Evolutionary conservation across 169 alveolate species (phyloP), one percentile per base, ranked within the genome.

Genomic region (Eimeria acervulina): DNA sequence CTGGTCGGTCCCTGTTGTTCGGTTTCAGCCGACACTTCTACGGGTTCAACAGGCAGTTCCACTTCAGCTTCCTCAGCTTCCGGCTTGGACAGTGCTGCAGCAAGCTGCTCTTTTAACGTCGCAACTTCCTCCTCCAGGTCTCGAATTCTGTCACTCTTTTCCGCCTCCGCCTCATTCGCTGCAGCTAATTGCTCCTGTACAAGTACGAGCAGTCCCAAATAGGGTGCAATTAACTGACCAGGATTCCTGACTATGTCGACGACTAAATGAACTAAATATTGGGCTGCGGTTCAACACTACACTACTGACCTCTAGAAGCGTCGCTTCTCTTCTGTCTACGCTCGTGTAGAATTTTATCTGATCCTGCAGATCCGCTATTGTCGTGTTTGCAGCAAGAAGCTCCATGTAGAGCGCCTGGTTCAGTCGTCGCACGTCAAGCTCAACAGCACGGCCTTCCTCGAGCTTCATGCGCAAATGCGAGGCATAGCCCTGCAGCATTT

Each of bases 361-460:
- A 40, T 85, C 93, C 38, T 85, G 93, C 59, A 85, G 63, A 31
- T 85, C 93, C 63, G 93, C 80, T 33, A 85, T 85, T 36, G 93
- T 28, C 13, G 93, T 85, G 55, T 96, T 96, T 55, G 98, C 97
- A 28, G 96, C 97, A 23, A 96, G 72, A 59, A 97, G 93, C 96
- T 97, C 98, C 33, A 96, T 93, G 91, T 96, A 97, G 47, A 97
- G 96, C 38, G 88, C 80, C 76, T 83, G 93, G 90, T 97, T 97
- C 81, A 96, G 96, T 66, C 94, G 95, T 81, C 97, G 78, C 95
- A 96, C 94, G 80, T 97, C 98, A 33, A 89, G 90, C 93, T 96
- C 98, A 63, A 96, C 95, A 72, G 97, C 97, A 63, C 97, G 97
- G 47, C 97, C 95, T 89, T 97, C 98, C 84, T 97, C 97, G 63